phyloP scores from a whole-genome alignment of 768 basidiomycete species.

The Suillus americanus region DNA sequence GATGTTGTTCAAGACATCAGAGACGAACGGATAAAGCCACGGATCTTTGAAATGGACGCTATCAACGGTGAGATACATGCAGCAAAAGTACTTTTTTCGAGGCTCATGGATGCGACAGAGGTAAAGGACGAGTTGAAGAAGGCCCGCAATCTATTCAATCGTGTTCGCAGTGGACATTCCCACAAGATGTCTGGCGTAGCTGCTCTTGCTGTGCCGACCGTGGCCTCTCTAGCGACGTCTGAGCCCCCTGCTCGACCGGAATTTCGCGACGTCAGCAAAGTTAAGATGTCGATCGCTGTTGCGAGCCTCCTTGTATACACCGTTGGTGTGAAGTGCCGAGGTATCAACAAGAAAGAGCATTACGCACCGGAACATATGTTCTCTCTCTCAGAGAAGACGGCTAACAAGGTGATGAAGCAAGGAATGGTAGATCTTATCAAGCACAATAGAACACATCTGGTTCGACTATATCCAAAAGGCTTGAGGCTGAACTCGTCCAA shows the following conservation, averaged over 20 bases:
- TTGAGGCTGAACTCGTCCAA: conserved; percentile 81
- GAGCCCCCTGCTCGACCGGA: conserved; percentile 19
- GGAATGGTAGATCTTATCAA: conserved; percentile 74
- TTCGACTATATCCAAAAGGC: conserved; percentile 86
- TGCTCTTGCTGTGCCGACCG: conserved; percentile 13
- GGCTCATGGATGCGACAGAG: conserved; percentile 23
- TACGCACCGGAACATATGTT: conserved; percentile 92
- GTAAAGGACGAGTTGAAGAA: conserved; percentile 40
- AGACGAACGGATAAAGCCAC: conserved; percentile 28
- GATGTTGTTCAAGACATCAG: conserved; percentile 24
- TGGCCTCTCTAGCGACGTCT: conserved; percentile 14
- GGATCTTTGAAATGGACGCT: conserved; percentile 31
- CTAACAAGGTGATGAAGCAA: conserved; percentile 72
- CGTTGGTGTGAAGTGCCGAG: conserved; percentile 91
- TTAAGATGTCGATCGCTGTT: conserved; percentile 74
- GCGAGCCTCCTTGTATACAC: conserved; percentile 87
- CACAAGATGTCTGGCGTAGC: conserved; percentile 18
- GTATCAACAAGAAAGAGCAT: conserved; percentile 80
- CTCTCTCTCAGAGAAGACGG: conserved; percentile 84
- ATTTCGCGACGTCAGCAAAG: conserved; percentile 35
- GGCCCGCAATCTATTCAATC: conserved; percentile 41
- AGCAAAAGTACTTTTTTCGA: not conserved
- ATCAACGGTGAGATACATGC: conserved; percentile 32
- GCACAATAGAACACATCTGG: conserved; percentile 81
- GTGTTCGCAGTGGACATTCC: conserved; percentile 36